Percentiles rank a stretch among this genome's conserved stretches.
phyloP scores from a whole-genome alignment of 1,284 basidiomycete species.

The Trichosporon sp. region DNA sequence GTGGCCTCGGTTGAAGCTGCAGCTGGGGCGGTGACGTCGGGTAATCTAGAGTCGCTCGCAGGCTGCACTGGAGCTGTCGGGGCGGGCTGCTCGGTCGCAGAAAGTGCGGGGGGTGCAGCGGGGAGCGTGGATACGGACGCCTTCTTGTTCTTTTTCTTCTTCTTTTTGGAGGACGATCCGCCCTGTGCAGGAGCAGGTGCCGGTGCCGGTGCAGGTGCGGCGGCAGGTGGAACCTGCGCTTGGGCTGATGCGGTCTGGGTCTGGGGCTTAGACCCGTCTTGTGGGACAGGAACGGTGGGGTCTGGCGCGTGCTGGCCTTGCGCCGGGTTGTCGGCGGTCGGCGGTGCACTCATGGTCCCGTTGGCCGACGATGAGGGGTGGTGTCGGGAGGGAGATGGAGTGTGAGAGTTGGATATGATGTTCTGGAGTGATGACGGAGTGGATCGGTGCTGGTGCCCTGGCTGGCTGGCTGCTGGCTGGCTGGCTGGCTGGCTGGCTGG shows the following conservation, averaged over 20 bases:
- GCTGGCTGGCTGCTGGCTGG: background rate
- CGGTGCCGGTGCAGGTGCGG: background rate
- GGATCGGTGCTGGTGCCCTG: background rate
- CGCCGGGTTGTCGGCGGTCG: conserved; percentile 5
- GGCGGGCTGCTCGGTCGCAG: background rate
- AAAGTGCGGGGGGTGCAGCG: background rate
- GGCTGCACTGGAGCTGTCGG: background rate
- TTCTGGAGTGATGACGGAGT: background rate
- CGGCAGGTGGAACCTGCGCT: background rate
- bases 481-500: background rate
- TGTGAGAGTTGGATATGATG: background rate
- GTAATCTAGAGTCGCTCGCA: background rate
- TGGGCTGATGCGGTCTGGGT: background rate
- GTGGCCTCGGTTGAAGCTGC: background rate
- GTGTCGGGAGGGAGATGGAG: background rate
- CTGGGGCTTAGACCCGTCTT: background rate
- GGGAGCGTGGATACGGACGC: background rate
- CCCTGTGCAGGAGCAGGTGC: conserved; percentile 2
- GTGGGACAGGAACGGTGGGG: background rate
- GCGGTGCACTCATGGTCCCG: conserved; percentile 14
- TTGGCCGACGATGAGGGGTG: background rate
- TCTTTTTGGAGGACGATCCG: conserved; percentile 13
- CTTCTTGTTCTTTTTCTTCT: conserved; percentile 26
- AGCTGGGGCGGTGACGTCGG: background rate
- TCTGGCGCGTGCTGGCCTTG: background rate